Conservation (phyloP, 2,329 filamentous ascomycete species). For the Thielaviopsis populi region DNA sequence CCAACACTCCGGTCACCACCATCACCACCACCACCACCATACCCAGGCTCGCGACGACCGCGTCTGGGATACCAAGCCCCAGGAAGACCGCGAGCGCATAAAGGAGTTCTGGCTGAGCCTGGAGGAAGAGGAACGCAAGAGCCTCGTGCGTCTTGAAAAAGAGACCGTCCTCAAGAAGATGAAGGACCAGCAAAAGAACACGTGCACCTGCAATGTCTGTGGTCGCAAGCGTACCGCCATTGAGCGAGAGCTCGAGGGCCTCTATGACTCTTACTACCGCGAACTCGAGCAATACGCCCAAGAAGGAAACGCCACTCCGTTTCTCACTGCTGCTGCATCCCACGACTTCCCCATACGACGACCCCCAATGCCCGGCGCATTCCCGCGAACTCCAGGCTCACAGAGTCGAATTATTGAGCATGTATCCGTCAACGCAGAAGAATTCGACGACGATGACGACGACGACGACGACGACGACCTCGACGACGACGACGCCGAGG, state of each 20-base stretch:
- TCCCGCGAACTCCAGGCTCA: conserved; percentile 53
- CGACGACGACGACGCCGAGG: conserved; percentile 40
- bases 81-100: conserved; percentile 90
- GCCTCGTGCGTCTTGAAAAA: conserved; percentile 94
- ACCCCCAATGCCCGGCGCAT: conserved; percentile 42
- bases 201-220: conserved; percentile 94
- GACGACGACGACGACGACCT: conserved; percentile 41
- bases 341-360: conserved; percentile 48
- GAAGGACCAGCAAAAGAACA: conserved; percentile 99
- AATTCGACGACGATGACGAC: conserved; percentile 40
- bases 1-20: not conserved
- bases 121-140: conserved; percentile 87
- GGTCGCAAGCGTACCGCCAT: conserved; percentile 92
- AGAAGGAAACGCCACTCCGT: conserved; percentile 14
- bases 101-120: conserved; percentile 96
- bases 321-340: conserved; percentile 24
- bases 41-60: conserved; percentile 9
- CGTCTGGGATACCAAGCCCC: conserved; percentile 93
- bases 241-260: conserved; percentile 90
- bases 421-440: conserved; percentile 33
- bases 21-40: conserved; percentile 8
- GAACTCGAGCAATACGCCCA: conserved; percentile 96
- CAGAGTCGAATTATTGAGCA: conserved; percentile 60
- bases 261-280: conserved; percentile 97
- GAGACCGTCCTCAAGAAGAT: conserved; percentile 96